phyloP scores from a whole-genome alignment of 805 yeast species.

The Pichia scutulata region DNA sequence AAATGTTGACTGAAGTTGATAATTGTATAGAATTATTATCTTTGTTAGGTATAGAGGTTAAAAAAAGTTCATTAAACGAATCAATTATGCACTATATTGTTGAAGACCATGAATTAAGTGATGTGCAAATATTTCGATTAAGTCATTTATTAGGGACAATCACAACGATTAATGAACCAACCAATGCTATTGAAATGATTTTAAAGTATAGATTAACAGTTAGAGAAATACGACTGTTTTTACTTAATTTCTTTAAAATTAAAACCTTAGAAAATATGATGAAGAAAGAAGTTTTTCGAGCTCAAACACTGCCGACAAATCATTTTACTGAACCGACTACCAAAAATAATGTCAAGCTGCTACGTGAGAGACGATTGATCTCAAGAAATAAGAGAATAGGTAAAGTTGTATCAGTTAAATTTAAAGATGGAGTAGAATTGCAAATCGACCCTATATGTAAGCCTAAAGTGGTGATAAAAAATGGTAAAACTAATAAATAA shows the following conservation, averaged over 20 bases:
- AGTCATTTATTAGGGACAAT: slow-evolving; percentile 18
- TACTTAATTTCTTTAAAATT: slow-evolving; percentile 32
- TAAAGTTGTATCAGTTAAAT: slow-evolving; percentile 29
- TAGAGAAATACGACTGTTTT: slow-evolving; percentile 34
- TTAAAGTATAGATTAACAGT: slow-evolving; percentile 46
- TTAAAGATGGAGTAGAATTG: slow-evolving; percentile 32
- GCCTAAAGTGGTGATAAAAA: slow-evolving; percentile 14
- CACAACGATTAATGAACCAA: slow-evolving; percentile 41
- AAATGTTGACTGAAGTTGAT: slow-evolving; percentile 50
- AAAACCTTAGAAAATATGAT: slow-evolving; percentile 29
- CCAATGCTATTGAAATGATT: slow-evolving; percentile 43
- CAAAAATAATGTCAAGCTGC: slow-evolving; percentile 6
- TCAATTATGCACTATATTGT: slow-evolving; percentile 5
- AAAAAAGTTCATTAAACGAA: slow-evolving; percentile 8
- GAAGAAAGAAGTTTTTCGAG: slow-evolving; percentile 13
- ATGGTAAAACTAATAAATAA: not conserved
- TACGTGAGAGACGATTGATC: not conserved
- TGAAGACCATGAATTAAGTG: slow-evolving; percentile 8
- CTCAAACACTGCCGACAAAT: slow-evolving; percentile 15
- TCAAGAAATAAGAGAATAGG: slow-evolving; percentile 27
- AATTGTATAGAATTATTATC: slow-evolving; percentile 39
- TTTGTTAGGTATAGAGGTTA: slow-evolving; percentile 23
- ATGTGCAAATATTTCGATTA: slow-evolving; percentile 6
- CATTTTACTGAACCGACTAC: slow-evolving; percentile 10
- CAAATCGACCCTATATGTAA: slow-evolving; percentile 33